phyloP scores from a whole-genome alignment of 2,329 filamentous ascomycete genomes.

The Fusarium drepaniforme region DNA sequence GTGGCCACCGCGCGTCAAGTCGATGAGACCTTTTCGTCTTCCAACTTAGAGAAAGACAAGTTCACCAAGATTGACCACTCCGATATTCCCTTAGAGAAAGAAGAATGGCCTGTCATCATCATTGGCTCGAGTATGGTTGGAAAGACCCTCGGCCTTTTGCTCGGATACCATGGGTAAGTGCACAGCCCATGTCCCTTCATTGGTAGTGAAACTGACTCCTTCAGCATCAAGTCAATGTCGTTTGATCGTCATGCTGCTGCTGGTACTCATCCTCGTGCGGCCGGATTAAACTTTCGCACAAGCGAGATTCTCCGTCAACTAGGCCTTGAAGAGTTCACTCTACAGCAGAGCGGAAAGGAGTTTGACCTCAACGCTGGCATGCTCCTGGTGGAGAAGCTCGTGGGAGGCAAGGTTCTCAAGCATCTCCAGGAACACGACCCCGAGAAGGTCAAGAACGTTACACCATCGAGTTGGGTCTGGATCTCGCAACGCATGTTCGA shows the following conservation, averaged over 20 bases:
- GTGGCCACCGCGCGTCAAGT: not conserved
- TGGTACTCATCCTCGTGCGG: not conserved
- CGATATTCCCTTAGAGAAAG: not conserved
- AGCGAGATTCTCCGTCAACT: not conserved
- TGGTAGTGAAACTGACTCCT: not conserved
- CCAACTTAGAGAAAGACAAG: not conserved
- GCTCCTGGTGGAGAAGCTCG: not conserved
- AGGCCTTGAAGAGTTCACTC: not conserved
- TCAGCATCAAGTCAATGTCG: not conserved
- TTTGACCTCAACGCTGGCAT: not conserved
- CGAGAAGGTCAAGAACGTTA: not conserved
- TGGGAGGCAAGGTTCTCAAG: not conserved
- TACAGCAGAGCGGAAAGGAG: not conserved
- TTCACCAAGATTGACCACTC: not conserved
- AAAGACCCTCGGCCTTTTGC: not conserved
- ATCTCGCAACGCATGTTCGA: slow-evolving; percentile 16
- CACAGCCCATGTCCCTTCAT: not conserved
- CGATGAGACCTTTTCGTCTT: not conserved
- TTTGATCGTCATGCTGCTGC: not conserved
- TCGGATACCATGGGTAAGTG: not conserved
- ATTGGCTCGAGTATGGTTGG: not conserved
- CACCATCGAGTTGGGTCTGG: slow-evolving; percentile 2
- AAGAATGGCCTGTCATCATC: not conserved
- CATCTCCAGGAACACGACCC: not conserved
- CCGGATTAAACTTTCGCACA: not conserved